Evolutionary conservation across 202 grass and related monocot genomes (phyloP).

Genomic region (Carex sylvatica): DNA sequence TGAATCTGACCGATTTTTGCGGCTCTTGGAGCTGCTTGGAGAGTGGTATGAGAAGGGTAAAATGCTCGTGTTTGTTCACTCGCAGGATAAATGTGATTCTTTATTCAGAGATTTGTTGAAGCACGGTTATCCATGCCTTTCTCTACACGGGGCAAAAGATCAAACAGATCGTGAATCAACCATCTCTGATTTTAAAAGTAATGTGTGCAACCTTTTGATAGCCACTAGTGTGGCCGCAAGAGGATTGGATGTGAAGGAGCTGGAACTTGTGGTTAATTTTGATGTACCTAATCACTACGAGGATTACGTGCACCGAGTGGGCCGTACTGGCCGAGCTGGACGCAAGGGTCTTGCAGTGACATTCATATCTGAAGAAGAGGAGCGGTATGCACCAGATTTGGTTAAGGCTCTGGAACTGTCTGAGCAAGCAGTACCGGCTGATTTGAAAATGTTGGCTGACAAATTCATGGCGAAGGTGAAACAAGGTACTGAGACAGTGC

Average conservation of each 20-base stretch:
- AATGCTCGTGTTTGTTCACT: slow-evolving; percentile 95
- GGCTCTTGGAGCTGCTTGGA: slow-evolving; percentile 83
- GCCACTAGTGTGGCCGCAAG: slow-evolving; percentile 89
- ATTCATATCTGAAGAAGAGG: slow-evolving; percentile 90
- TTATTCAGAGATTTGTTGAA: slow-evolving; percentile 84
- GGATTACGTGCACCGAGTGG: slow-evolving; percentile 98
- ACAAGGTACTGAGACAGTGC: slow-evolving; percentile 79
- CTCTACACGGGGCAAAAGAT: slow-evolving; percentile 84
- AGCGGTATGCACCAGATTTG: slow-evolving; percentile 85
- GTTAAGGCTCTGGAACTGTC: slow-evolving; percentile 88
- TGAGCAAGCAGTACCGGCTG: slow-evolving; percentile 77
- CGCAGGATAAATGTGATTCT: slow-evolving; percentile 97
- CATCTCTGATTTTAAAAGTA: slow-evolving; percentile 85
- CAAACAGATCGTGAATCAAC: slow-evolving; percentile 96
- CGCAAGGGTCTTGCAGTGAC: slow-evolving; percentile 83
- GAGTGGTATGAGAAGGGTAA: slow-evolving; percentile 93
- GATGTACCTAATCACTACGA: slow-evolving; percentile 97
- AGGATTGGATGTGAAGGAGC: slow-evolving; percentile 94
- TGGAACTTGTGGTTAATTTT: slow-evolving; percentile 94
- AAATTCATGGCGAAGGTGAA: slow-evolving; percentile 89
- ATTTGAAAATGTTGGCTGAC: slow-evolving; percentile 75
- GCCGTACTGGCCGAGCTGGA: slow-evolving; percentile 86
- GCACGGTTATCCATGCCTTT: slow-evolving; percentile 87
- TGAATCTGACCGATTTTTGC: slow-evolving; percentile 66
- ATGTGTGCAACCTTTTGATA: slow-evolving; percentile 83